A percentile compares a stretch with the other conserved stretches of the same genome.
These are phyloP conservation scores for Closterium sp. DNA, from an alignment of 139 green algal species.

Conservation along the genomic window DNA sequence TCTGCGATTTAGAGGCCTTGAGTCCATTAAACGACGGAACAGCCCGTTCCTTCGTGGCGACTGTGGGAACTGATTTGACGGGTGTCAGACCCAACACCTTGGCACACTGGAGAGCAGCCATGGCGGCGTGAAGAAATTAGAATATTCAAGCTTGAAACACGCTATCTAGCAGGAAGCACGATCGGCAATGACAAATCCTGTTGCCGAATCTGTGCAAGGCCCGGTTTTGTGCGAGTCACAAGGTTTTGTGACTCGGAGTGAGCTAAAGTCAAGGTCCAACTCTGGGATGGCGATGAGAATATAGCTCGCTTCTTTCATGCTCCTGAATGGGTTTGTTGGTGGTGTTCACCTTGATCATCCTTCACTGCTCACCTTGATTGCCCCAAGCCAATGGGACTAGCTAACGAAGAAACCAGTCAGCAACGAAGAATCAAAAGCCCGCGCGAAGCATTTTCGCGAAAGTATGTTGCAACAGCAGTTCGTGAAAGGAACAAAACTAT, in stretches of 20 bases:
- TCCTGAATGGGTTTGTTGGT: not conserved
- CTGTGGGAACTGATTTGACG: not conserved
- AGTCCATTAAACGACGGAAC: not conserved
- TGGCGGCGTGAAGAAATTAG: not conserved
- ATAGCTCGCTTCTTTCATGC: no score
- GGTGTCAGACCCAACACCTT: not conserved
- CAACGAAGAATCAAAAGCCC: not conserved
- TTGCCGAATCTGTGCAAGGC: no score
- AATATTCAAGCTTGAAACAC: no score
- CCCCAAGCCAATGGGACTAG: no score
- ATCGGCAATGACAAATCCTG: not conserved
- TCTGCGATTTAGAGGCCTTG: not conserved
- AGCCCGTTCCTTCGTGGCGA: not conserved
- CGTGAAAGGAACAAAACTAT: not conserved
- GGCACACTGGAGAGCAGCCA: not conserved
- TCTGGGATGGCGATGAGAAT: no score
- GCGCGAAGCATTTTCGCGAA: not conserved
- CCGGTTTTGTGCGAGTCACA: not conserved
- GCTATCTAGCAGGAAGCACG: not conserved
- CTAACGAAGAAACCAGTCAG: not conserved
- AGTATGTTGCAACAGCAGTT: not conserved
- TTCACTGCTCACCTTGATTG: no score
- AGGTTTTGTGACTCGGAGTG: not conserved
- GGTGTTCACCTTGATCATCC: no score
- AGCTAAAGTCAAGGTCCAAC: no score